Evolutionary conservation across 129 eudicot species (phyloP).

Genomic region (Centrapalus pauciflorus): DNA sequence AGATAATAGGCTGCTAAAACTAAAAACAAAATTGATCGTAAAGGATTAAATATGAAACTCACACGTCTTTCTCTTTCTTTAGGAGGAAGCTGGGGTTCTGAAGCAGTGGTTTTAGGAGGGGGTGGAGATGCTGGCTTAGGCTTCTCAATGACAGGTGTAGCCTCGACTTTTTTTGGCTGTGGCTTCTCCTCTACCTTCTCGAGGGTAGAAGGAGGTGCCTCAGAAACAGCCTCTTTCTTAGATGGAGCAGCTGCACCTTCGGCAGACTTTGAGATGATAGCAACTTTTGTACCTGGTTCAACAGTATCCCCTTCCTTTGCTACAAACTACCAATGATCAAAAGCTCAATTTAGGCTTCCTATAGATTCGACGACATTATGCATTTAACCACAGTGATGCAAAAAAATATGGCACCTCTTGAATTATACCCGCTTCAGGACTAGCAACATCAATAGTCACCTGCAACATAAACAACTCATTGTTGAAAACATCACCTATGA

Average conservation of each 20-base stretch:
- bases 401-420: slow-evolving; percentile 49
- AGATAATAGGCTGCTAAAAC: too few species aligned
- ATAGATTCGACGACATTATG: not conserved
- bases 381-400: not conserved
- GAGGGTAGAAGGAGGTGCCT: slow-evolving; percentile 42
- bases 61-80: slow-evolving; percentile 97
- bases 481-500: slow-evolving; percentile 3
- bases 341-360: slow-evolving; percentile 11
- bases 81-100: slow-evolving; percentile 80
- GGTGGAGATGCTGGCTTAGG: slow-evolving; percentile 49
- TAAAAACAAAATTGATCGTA: too few species aligned
- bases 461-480: slow-evolving; percentile 24
- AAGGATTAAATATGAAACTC: slow-evolving; percentile 27
- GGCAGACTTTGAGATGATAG: slow-evolving; percentile 71
- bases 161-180: slow-evolving; percentile 47
- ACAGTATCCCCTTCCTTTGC: slow-evolving; percentile 96
- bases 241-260: slow-evolving; percentile 77
- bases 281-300: slow-evolving; percentile 84
- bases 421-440: slow-evolving; percentile 93
- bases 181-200: slow-evolving; percentile 36
- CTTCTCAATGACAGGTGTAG: slow-evolving; percentile 44
- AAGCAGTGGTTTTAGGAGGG: slow-evolving; percentile 53
- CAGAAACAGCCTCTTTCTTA: slow-evolving; percentile 43
- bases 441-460: slow-evolving; percentile 92
- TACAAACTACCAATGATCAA: slow-evolving; percentile 53